A percentile compares a stretch with the other conserved stretches of the same genome.
Evolutionary conservation across 1,284 basidiomycete genomes (phyloP).

Genomic region (Ganoderma meredithae): DNA sequence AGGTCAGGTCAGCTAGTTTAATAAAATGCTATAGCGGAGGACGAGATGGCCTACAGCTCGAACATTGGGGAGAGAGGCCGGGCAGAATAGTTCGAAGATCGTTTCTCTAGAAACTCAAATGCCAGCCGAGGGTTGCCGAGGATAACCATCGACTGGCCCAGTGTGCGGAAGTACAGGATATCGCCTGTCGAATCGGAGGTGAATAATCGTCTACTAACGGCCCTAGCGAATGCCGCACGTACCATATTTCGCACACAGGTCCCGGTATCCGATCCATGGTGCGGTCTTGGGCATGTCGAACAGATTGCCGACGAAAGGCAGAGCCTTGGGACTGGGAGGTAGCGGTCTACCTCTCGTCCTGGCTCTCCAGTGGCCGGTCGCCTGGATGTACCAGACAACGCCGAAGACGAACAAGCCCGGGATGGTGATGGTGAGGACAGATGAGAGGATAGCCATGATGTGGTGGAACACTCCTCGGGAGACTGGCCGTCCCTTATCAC

Average conservation of each 20-base stretch:
- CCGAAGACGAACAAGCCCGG: neutral
- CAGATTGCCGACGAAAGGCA: conserved; percentile 26
- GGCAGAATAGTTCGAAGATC: conserved; percentile 34
- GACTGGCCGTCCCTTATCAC: conserved; percentile 11
- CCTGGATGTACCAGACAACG: conserved; percentile 8
- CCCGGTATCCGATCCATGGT: conserved; percentile 20
- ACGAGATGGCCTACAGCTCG: conserved; percentile 29
- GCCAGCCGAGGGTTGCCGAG: conserved; percentile 25
- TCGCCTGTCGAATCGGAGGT: conserved; percentile 24
- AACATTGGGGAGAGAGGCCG: conserved; percentile 31
- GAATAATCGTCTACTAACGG: neutral
- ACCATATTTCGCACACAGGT: conserved; percentile 23
- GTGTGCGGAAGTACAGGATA: conserved; percentile 29
- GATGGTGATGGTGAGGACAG: neutral
- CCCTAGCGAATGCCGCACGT: neutral
- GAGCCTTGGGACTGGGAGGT: conserved; percentile 24
- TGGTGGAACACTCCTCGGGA: neutral
- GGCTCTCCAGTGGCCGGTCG: conserved; percentile 20
- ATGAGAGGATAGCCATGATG: conserved; percentile 7
- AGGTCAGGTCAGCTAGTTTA: neutral
- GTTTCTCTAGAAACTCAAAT: conserved; percentile 35
- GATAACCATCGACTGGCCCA: conserved; percentile 27
- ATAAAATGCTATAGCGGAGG: neutral
- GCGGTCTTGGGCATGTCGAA: conserved; percentile 21
- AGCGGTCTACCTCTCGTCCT: conserved; percentile 26